Evolutionary conservation across 371 early-diverging fungal genomes (phyloP).

Genomic region (Lichtheimia corymbifera): DNA sequence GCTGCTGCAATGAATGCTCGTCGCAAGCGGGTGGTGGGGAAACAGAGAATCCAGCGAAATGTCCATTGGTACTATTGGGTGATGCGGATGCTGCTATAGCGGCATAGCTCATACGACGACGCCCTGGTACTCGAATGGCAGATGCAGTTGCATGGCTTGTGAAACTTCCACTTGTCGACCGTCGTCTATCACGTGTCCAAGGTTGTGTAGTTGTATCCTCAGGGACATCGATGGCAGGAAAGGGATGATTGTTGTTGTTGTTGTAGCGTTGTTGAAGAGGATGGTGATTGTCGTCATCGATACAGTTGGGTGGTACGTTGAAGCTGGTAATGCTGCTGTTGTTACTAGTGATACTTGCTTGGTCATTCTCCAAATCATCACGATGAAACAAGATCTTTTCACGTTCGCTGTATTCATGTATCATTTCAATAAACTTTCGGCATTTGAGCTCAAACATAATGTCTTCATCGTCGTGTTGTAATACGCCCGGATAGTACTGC

Average conservation of each 20-base stretch:
- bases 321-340: background rate
- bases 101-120: slow-evolving; percentile 34
- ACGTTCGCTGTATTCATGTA: slow-evolving; percentile 31
- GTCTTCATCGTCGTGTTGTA: slow-evolving; percentile 32
- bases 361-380: slow-evolving; percentile 11
- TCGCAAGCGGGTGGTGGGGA: slow-evolving; percentile 10
- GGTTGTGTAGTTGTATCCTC: background rate
- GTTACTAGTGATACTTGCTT: slow-evolving; percentile 7
- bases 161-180: slow-evolving; percentile 6
- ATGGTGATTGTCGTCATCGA: slow-evolving; percentile 7
- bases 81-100: slow-evolving; percentile 35
- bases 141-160: slow-evolving; percentile 11
- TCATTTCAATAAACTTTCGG: slow-evolving; percentile 84
- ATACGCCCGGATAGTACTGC: slow-evolving; percentile 62
- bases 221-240: background rate
- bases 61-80: slow-evolving; percentile 12
- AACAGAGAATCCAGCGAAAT: slow-evolving; percentile 7
- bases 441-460: slow-evolving; percentile 77
- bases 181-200: slow-evolving; percentile 3
- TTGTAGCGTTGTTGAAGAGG: slow-evolving; percentile 1
- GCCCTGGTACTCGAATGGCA: slow-evolving; percentile 18
- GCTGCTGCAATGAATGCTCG: background rate
- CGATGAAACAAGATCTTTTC: background rate
- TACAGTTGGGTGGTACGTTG: slow-evolving; percentile 1
- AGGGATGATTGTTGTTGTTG: background rate